Evolutionary conservation across 441 rosid genomes (phyloP).

Genomic region (Eruca vesicaria): DNA sequence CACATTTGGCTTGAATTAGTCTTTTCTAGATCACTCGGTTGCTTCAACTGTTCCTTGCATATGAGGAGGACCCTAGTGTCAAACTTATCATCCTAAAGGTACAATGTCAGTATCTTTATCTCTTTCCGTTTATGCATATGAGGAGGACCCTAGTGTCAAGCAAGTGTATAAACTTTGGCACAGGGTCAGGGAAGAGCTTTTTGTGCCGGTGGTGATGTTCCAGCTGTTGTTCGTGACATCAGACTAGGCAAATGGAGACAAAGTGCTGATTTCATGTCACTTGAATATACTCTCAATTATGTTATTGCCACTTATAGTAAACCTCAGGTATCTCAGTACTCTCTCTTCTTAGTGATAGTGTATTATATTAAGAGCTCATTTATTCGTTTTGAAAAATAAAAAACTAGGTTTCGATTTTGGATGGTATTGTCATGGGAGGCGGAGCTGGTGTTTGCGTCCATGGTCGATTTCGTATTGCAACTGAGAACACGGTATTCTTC

Average conservation of each 20-base stretch:
- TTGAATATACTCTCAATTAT: neutral
- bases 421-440: conserved; percentile 92
- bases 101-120: neutral
- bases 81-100: neutral
- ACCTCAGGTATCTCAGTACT: conserved; percentile 45
- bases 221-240: neutral
- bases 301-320: neutral
- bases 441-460: conserved; percentile 81
- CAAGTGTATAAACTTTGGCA: neutral
- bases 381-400: neutral
- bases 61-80: neutral
- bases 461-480: conserved; percentile 78
- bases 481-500: conserved; percentile 72
- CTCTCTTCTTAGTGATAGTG: neutral
- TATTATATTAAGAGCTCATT: neutral
- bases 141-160: neutral
- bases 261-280: neutral
- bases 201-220: no score
- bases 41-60: neutral
- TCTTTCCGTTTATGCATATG: neutral
- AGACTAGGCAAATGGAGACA: neutral
- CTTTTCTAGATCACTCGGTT: neutral
- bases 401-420: conserved; percentile 39
- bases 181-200: no score
- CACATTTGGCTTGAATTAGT: neutral